A percentile compares a stretch with the other conserved stretches of the same genome.
phyloP scores from a whole-genome alignment of 2,329 filamentous ascomycete genomes.

The Cordyceps militaris region DNA sequence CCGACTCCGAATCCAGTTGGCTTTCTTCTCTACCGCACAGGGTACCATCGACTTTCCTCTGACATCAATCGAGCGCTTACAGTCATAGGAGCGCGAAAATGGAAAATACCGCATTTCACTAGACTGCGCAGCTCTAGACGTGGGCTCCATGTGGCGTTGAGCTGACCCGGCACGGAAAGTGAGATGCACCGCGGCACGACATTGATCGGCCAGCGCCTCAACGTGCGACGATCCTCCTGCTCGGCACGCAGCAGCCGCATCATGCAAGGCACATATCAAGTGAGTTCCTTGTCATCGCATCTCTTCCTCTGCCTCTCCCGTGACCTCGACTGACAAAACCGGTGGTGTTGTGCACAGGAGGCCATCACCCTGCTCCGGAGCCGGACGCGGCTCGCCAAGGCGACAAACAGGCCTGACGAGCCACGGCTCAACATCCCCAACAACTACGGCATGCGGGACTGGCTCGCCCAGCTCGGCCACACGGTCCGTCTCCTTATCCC shows the following conservation, averaged over 20 bases:
- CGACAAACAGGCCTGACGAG: background rate
- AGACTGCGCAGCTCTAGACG: background rate
- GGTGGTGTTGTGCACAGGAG: background rate
- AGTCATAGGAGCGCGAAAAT: background rate
- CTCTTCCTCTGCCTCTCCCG: background rate
- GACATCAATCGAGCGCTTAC: background rate
- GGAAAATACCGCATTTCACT: background rate
- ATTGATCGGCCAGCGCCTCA: background rate
- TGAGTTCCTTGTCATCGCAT: background rate
- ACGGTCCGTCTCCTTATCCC: background rate
- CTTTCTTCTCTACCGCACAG: too few species aligned
- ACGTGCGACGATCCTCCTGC: background rate
- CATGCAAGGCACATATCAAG: background rate
- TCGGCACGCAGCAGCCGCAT: background rate
- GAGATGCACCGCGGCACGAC: background rate
- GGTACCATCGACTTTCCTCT: too few species aligned
- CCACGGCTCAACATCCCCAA: conserved; percentile 7
- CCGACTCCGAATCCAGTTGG: too few species aligned
- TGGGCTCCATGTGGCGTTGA: background rate
- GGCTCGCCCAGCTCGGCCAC: conserved; percentile 8
- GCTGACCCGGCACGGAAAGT: background rate
- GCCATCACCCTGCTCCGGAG: conserved; percentile 2
- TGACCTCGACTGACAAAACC: background rate
- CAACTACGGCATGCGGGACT: conserved; percentile 4
- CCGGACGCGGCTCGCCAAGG: background rate